phyloP scores from a whole-genome alignment of 2,329 filamentous ascomycete genomes.

The Daldinia sp. region DNA sequence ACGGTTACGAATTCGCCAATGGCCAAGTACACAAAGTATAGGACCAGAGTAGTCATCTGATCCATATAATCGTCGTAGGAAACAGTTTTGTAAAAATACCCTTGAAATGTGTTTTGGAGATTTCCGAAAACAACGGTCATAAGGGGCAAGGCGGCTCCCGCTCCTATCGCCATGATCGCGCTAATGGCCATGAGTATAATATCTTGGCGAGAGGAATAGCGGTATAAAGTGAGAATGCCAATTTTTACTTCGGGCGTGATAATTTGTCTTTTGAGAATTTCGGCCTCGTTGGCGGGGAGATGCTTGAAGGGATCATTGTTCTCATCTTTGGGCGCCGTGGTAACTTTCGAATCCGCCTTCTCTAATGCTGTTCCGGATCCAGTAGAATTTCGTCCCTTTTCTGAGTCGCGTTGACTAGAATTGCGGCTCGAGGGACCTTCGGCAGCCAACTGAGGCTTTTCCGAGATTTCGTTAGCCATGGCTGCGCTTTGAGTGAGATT shows the following conservation, averaged over 20 bases:
- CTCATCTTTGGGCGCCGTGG: constrained; percentile 49
- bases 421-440: constrained; percentile 43
- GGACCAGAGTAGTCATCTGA: constrained; percentile 68
- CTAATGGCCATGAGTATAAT: constrained; percentile 69
- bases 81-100: constrained; percentile 62
- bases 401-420: constrained; percentile 50
- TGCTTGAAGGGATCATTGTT: constrained; percentile 67
- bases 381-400: constrained; percentile 31
- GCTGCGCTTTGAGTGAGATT: constrained; percentile 9
- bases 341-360: constrained; percentile 56
- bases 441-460: constrained; percentile 44
- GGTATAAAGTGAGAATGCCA: constrained; percentile 71
- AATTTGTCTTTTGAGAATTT: constrained; percentile 74
- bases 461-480: constrained; percentile 39
- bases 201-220: constrained; percentile 74
- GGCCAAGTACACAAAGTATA: constrained; percentile 88
- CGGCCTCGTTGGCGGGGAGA: constrained; percentile 70
- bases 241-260: constrained; percentile 69
- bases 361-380: constrained; percentile 41
- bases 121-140: constrained; percentile 86
- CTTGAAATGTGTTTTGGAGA: constrained; percentile 75
- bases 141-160: constrained; percentile 77
- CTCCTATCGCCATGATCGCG: constrained; percentile 71
- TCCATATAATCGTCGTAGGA: constrained; percentile 64
- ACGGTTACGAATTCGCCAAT: constrained; percentile 80